phyloP scores from a whole-genome alignment of 2,329 filamentous ascomycete genomes.

The Colletotrichum melonis region DNA sequence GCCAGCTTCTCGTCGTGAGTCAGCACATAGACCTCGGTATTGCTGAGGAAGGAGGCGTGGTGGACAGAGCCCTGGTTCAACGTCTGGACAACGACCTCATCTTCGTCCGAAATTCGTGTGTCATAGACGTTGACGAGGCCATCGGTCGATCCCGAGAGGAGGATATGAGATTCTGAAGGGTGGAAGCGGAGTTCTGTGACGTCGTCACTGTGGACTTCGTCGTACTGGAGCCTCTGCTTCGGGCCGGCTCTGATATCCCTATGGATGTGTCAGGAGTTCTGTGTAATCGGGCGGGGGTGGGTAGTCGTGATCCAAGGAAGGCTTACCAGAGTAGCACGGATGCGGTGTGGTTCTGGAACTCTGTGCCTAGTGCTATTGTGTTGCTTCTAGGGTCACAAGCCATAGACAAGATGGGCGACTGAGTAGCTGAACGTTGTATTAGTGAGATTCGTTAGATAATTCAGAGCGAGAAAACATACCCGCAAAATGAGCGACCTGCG shows the following conservation, averaged over 20 bases:
- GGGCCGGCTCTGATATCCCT: conserved; percentile 69
- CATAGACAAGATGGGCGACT: conserved; percentile 71
- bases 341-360: conserved; percentile 73
- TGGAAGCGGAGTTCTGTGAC: conserved; percentile 72
- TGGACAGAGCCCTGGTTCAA: conserved; percentile 83
- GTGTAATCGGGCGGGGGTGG: neutral
- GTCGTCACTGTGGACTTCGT: conserved; percentile 76
- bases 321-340: conserved; percentile 71
- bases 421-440: conserved; percentile 49
- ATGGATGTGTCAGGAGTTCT: conserved; percentile 27
- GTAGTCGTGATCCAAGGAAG: neutral
- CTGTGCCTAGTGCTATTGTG: conserved; percentile 78
- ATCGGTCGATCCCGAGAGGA: conserved; percentile 84
- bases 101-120: conserved; percentile 76
- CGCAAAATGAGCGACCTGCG: conserved; percentile 56
- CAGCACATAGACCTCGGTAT: conserved; percentile 75
- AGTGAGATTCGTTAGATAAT: conserved; percentile 32
- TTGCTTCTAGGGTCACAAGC: conserved; percentile 68
- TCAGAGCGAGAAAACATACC: conserved; percentile 49
- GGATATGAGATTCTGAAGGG: conserved; percentile 67
- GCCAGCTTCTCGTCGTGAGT: conserved; percentile 84
- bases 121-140: conserved; percentile 84
- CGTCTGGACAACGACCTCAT: conserved; percentile 81
- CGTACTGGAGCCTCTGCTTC: conserved; percentile 63
- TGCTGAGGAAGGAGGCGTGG: conserved; percentile 76